Conservation (phyloP, 176 grass and related monocot genomes). For the Oryza punctata region DNA sequence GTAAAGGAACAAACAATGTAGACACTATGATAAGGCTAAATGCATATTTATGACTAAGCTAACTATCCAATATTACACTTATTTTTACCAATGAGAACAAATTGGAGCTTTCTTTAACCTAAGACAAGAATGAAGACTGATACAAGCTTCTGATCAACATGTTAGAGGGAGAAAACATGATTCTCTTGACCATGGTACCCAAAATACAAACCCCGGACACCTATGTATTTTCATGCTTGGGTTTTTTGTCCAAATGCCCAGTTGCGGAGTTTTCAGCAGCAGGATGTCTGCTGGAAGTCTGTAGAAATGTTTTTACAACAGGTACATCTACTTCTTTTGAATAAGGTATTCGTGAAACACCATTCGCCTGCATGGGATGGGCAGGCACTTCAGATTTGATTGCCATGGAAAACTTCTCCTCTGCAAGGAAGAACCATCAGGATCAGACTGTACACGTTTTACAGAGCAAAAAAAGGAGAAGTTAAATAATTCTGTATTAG, state of each 20-base stretch:
- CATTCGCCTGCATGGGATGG: constrained; percentile 60
- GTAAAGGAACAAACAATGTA: constrained; percentile 3
- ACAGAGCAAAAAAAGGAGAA: neutral
- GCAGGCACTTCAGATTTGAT: constrained; percentile 56
- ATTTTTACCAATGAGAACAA: constrained; percentile 44
- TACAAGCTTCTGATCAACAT: constrained; percentile 49
- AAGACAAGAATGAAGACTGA: constrained; percentile 49
- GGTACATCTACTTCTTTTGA: constrained; percentile 50
- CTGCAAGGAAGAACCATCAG: constrained; percentile 49
- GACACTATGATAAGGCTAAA: constrained; percentile 5
- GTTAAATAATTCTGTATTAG: constrained; percentile 10
- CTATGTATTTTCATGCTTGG: constrained; percentile 51
- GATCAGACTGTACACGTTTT: constrained; percentile 37
- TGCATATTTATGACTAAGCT: constrained; percentile 40
- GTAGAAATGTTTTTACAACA: constrained; percentile 49
- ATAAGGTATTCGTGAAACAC: constrained; percentile 44
- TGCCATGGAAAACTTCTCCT: constrained; percentile 56
- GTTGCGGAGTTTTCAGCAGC: constrained; percentile 38
- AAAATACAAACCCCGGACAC: constrained; percentile 43
- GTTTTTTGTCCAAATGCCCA: constrained; percentile 65
- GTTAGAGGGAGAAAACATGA: constrained; percentile 41
- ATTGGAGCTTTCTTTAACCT: constrained; percentile 37
- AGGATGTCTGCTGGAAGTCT: constrained; percentile 63
- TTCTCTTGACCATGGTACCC: constrained; percentile 40
- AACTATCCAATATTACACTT: constrained; percentile 59